Conservation (phyloP, 441 rosid genomes). For the Croton laevigatus region DNA sequence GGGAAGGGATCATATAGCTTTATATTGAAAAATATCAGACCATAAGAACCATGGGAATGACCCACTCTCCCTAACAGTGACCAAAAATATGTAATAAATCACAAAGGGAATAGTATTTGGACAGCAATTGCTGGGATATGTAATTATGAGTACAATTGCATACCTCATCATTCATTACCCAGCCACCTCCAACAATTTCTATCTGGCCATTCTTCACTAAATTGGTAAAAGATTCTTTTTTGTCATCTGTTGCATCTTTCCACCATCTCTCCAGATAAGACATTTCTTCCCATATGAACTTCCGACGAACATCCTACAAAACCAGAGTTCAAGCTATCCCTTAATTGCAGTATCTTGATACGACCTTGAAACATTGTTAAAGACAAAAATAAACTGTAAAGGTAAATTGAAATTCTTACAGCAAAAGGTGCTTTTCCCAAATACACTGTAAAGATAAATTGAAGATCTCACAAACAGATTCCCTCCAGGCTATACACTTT, state of each 20-base stretch:
- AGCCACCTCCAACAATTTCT: constrained; percentile 99
- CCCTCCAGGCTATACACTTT: not conserved
- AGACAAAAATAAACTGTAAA: not conserved
- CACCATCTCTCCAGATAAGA: constrained; percentile 98
- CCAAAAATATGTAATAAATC: not conserved
- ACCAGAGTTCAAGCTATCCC: constrained; percentile 19
- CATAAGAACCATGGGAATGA: not conserved
- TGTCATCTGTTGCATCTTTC: constrained; percentile 74
- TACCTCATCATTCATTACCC: constrained; percentile 99
- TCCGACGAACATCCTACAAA: constrained; percentile 73
- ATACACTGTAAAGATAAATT: not conserved
- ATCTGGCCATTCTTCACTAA: constrained; percentile 88
- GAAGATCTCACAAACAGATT: not conserved
- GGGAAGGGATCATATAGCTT: not conserved
- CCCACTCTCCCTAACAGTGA: not conserved
- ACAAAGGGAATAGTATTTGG: not conserved
- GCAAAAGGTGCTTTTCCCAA: not conserved
- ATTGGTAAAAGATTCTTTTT: constrained; percentile 61
- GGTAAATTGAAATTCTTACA: not conserved
- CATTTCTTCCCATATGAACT: constrained; percentile 99
- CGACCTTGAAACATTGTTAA: not conserved
- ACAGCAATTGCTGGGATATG: not conserved
- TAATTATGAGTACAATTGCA: constrained; percentile 11
- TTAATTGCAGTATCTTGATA: constrained; percentile 11
- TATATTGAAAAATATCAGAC: too few species aligned